Evolutionary conservation across 768 basidiomycete species (phyloP).

Genomic region (Tephrocybe sp.): DNA sequence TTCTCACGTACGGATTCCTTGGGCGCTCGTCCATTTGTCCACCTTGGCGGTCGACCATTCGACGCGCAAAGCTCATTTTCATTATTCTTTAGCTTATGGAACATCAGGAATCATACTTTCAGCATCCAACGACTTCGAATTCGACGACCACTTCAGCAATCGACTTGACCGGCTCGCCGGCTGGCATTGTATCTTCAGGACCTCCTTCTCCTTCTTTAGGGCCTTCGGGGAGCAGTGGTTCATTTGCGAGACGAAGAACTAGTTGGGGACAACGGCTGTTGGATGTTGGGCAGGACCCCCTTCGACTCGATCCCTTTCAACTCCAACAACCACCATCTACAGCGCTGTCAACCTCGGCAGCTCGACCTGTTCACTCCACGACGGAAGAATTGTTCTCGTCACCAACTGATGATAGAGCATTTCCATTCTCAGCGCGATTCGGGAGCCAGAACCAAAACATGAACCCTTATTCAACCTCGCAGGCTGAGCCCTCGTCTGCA

Average conservation of each 20-base stretch:
- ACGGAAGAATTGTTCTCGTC: constrained; percentile 51
- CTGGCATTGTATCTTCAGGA: constrained; percentile 38
- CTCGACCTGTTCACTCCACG: constrained; percentile 18
- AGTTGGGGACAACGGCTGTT: constrained; percentile 53
- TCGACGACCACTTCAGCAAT: constrained; percentile 56
- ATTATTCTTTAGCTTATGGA: constrained; percentile 26
- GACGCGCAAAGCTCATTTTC: constrained; percentile 11
- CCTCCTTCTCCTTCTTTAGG: constrained; percentile 58
- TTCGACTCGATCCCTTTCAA: constrained; percentile 32
- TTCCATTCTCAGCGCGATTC: constrained; percentile 32
- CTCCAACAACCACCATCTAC: constrained; percentile 21
- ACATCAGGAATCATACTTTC: constrained; percentile 28
- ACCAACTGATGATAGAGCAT: constrained; percentile 31
- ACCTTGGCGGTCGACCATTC: constrained; percentile 10
- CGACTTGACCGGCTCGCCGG: constrained; percentile 45
- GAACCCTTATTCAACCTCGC: constrained; percentile 38
- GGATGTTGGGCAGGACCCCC: constrained; percentile 45
- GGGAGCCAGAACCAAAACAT: constrained; percentile 28
- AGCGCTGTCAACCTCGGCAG: constrained; percentile 17
- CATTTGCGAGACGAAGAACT: constrained; percentile 48
- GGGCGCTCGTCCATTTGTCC: constrained; percentile 5
- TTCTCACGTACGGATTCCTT: constrained; percentile 13
- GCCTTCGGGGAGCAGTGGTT: constrained; percentile 40
- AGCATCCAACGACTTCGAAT: constrained; percentile 30
- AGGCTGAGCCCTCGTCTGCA: constrained; percentile 47